Evolutionary conservation across 2,329 filamentous ascomycete species (phyloP).

Genomic region (Verticillium nubilum): DNA sequence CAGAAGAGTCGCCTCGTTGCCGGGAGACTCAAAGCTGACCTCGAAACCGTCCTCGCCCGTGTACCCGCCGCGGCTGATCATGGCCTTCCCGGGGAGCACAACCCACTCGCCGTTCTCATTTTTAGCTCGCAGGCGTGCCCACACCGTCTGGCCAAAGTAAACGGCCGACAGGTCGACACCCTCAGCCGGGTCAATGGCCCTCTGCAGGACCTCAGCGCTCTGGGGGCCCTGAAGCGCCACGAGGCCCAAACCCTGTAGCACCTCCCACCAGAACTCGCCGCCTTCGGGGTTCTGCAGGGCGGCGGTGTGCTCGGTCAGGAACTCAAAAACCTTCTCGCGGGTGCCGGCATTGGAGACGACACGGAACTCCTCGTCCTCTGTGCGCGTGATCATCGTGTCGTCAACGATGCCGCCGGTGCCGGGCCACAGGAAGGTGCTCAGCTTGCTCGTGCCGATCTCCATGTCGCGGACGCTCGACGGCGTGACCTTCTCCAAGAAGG

Average conservation of each 20-base stretch:
- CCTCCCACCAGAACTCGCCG: slow-evolving; percentile 60
- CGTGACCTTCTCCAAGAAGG: slow-evolving; percentile 79
- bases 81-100: slow-evolving; percentile 40
- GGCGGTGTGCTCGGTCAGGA: slow-evolving; percentile 65
- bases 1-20: slow-evolving; percentile 40
- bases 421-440: slow-evolving; percentile 79
- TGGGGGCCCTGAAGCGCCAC: slow-evolving; percentile 86
- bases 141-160: slow-evolving; percentile 75
- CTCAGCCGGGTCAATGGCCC: slow-evolving; percentile 50
- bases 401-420: slow-evolving; percentile 87
- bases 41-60: slow-evolving; percentile 98
- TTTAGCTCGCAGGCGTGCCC: slow-evolving; percentile 58
- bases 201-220: slow-evolving; percentile 62
- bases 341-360: slow-evolving; percentile 94
- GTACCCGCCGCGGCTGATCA: slow-evolving; percentile 88
- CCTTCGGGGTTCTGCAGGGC: slow-evolving; percentile 50
- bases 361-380: slow-evolving; percentile 74
- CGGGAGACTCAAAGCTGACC: slow-evolving; percentile 60
- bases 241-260: slow-evolving; percentile 69
- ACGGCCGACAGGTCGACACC: slow-evolving; percentile 57
- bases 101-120: slow-evolving; percentile 37
- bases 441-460: slow-evolving; percentile 63
- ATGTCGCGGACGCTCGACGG: slow-evolving; percentile 67
- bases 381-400: slow-evolving; percentile 82
- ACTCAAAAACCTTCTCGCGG: slow-evolving; percentile 79